These are phyloP conservation scores for Fibroporia radiculosa DNA, from an alignment of 768 basidiomycete species.

Conservation along the genomic window DNA sequence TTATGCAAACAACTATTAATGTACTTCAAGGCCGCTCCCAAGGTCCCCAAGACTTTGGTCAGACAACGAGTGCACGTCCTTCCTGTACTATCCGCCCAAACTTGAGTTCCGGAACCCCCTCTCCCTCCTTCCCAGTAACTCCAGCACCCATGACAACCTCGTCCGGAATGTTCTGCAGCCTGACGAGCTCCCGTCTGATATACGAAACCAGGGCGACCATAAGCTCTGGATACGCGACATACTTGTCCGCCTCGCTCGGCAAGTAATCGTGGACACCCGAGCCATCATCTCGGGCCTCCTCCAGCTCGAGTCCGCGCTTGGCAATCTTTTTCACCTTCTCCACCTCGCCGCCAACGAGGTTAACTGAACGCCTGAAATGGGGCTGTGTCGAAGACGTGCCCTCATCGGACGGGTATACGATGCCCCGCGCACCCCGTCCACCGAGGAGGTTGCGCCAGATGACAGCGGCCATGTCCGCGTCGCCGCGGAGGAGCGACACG, in stretches of 20 bases:
- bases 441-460: conserved; percentile 91
- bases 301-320: conserved; percentile 34
- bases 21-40: too few species aligned
- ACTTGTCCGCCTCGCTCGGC: conserved; percentile 51
- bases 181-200: conserved; percentile 59
- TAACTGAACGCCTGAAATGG: conserved; percentile 54
- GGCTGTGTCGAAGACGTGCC: conserved; percentile 10
- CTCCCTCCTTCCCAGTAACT: conserved; percentile 25
- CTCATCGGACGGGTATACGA: conserved; percentile 28
- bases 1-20: too few species aligned
- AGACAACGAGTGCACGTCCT: background rate
- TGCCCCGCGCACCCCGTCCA: conserved; percentile 71
- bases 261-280: conserved; percentile 69
- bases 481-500: conserved; percentile 64
- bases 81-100: conserved; percentile 23
- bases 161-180: conserved; percentile 54
- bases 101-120: conserved; percentile 22
- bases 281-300: conserved; percentile 55
- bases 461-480: conserved; percentile 78
- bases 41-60: too few species aligned
- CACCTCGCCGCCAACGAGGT: conserved; percentile 60
- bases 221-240: conserved; percentile 66
- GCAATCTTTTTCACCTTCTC: conserved; percentile 53
- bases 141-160: conserved; percentile 26
- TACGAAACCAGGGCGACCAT: conserved; percentile 67